phyloP scores from a whole-genome alignment of 768 basidiomycete genomes.

The Collybiopsis luxurians region DNA sequence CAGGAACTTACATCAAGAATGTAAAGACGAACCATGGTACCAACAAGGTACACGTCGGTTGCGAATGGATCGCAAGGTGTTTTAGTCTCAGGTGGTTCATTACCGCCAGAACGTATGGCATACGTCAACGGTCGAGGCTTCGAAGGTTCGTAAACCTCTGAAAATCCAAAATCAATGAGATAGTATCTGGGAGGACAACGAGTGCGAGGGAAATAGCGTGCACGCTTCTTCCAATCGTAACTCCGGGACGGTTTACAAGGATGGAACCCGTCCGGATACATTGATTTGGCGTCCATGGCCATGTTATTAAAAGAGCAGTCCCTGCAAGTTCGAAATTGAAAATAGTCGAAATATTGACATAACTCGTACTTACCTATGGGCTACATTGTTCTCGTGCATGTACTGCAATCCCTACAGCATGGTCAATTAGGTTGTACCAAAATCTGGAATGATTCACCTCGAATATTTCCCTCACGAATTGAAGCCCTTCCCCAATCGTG shows the following conservation, averaged over 20 bases:
- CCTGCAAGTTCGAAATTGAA: background rate
- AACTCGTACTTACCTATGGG: constrained; percentile 13
- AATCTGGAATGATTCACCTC: constrained; percentile 18
- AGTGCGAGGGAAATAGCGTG: constrained; percentile 21
- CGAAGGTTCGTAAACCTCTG: constrained; percentile 24
- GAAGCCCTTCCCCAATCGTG: constrained; percentile 28
- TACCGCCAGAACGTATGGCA: constrained; percentile 39
- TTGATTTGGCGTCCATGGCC: background rate
- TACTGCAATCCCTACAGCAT: constrained; percentile 25
- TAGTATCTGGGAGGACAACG: constrained; percentile 31
- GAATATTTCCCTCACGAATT: constrained; percentile 26
- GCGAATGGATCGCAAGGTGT: constrained; percentile 36
- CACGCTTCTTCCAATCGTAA: constrained; percentile 5
- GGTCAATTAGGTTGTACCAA: background rate
- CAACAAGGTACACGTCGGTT: constrained; percentile 42
- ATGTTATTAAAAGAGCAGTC: background rate
- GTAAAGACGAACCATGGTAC: constrained; percentile 27
- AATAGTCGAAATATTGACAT: background rate
- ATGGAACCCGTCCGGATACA: background rate
- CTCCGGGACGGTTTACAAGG: background rate
- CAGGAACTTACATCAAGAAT: constrained; percentile 9
- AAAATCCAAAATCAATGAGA: constrained; percentile 37
- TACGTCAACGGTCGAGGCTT: constrained; percentile 22
- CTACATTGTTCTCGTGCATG: constrained; percentile 27
- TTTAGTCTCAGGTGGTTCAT: constrained; percentile 33